Conservation (phyloP, 768 basidiomycete species). For the Termitomyces bulborhizus region DNA sequence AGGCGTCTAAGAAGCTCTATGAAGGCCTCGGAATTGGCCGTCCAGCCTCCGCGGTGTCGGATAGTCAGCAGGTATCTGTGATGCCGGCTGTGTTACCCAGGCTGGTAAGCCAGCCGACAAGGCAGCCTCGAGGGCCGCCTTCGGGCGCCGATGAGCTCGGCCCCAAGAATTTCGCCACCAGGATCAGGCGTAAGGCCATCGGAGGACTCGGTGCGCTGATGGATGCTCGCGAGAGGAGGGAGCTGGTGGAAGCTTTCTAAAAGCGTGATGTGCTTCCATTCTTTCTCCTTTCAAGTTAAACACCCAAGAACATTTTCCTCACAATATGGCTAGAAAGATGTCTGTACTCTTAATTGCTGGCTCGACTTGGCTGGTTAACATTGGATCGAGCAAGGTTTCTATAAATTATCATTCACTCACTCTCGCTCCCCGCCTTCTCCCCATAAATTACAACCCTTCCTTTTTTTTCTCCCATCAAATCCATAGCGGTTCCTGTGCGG, state of each 20-base stretch:
- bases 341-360: constrained; percentile 10
- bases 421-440: constrained; percentile 1
- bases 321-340: constrained; percentile 9
- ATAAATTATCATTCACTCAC: constrained; percentile 10
- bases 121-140: constrained; percentile 87
- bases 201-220: constrained; percentile 75
- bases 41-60: constrained; percentile 41
- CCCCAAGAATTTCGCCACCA: constrained; percentile 83
- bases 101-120: constrained; percentile 65
- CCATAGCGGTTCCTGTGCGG: constrained; percentile 7
- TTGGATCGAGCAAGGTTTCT: constrained; percentile 10
- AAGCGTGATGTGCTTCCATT: constrained; percentile 12
- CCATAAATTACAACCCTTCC: constrained; percentile 2
- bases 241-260: constrained; percentile 68
- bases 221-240: constrained; percentile 76
- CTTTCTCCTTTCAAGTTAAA: constrained; percentile 12
- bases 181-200: constrained; percentile 80
- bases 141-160: constrained; percentile 82
- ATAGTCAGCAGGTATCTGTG: constrained; percentile 31
- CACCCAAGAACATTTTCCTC: neutral
- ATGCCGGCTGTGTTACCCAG: constrained; percentile 43
- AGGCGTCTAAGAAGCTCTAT: constrained; percentile 80
- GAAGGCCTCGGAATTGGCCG: constrained; percentile 86
- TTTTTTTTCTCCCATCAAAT: constrained; percentile 6
- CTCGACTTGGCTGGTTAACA: constrained; percentile 12